phyloP scores from a whole-genome alignment of 345 rosid genomes.

The Anastatica hierochuntica region DNA sequence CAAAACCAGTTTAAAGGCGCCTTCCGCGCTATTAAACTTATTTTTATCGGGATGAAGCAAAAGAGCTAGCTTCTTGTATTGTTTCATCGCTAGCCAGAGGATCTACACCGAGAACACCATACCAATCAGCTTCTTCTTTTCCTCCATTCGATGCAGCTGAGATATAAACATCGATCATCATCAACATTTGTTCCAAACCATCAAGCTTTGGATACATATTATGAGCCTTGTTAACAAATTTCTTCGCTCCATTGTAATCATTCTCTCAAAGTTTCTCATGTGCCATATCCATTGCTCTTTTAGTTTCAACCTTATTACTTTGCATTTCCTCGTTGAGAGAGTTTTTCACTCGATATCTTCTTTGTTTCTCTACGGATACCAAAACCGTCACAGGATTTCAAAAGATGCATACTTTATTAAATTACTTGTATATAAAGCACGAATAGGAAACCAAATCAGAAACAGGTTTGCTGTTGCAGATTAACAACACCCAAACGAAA shows the following conservation, averaged over 20 bases:
- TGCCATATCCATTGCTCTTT: conserved; percentile 66
- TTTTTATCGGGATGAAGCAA: conserved; percentile 90
- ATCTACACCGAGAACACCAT: conserved; percentile 51
- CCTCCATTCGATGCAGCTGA: conserved; percentile 43
- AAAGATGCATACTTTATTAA: too few relatives aligned
- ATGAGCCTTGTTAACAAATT: conserved; percentile 61
- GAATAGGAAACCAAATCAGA: too few relatives aligned
- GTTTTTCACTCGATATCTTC: too few relatives aligned
- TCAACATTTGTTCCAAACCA: conserved; percentile 49
- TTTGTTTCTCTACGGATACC: too few relatives aligned
- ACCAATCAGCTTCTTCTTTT: conserved; percentile 74
- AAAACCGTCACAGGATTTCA: too few relatives aligned
- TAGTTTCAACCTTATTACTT: conserved; percentile 78
- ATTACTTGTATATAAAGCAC: too few relatives aligned
- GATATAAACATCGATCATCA: conserved; percentile 49
- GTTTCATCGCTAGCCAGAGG: conserved; percentile 55
- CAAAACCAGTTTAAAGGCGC: conserved; percentile 69
- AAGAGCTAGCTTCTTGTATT: conserved; percentile 56
- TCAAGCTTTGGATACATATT: conserved; percentile 60
- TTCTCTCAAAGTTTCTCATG: conserved; percentile 52
- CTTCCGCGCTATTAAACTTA: conserved; percentile 65
- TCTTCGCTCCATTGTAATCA: conserved; percentile 56
- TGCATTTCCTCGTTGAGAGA: conserved; percentile 35
- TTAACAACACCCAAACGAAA: too few relatives aligned
- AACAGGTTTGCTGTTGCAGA: too few relatives aligned